Percentiles rank a stretch among this genome's conserved stretches.
Evolutionary conservation across 345 rosid genomes (phyloP).

Genomic region (Ceriops decandra): DNA sequence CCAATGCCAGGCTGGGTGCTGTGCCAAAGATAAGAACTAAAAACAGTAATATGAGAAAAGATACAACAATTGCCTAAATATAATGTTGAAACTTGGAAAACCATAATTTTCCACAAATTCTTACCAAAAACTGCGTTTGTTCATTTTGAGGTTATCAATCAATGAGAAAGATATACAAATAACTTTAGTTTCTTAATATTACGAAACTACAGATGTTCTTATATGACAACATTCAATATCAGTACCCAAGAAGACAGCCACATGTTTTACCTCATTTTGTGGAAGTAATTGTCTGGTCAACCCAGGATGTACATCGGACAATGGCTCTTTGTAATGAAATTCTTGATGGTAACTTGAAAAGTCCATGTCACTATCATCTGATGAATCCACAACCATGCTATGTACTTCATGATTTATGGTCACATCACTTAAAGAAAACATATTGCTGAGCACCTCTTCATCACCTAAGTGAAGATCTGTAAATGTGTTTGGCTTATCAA

Average conservation of each 20-base stretch:
- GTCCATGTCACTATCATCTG: slow-evolving; percentile 64
- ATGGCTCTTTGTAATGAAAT: slow-evolving; percentile 35
- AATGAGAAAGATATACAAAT: not conserved
- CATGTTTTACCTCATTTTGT: slow-evolving; percentile 51
- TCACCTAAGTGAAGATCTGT: slow-evolving; percentile 30
- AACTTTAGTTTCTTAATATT: not conserved
- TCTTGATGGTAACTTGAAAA: slow-evolving; percentile 45
- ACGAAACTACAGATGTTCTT: not conserved
- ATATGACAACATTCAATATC: not conserved
- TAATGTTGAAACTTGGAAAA: not conserved
- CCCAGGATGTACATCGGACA: slow-evolving; percentile 29
- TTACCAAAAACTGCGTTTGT: not conserved
- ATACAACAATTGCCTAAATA: not conserved
- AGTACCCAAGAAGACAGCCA: not conserved
- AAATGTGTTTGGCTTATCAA: slow-evolving; percentile 18
- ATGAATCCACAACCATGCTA: slow-evolving; percentile 38
- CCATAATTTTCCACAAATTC: not conserved
- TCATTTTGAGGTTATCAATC: not conserved
- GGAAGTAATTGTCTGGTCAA: slow-evolving; percentile 36
- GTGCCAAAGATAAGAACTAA: not conserved
- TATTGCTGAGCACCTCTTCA: slow-evolving; percentile 40
- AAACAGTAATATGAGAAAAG: not conserved
- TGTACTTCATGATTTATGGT: slow-evolving; percentile 28
- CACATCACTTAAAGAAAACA: slow-evolving; percentile 26
- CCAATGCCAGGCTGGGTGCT: not conserved